Conservation (phyloP, 2,329 filamentous ascomycete genomes). For the Pseudopyrenochaeta lycopersici region DNA sequence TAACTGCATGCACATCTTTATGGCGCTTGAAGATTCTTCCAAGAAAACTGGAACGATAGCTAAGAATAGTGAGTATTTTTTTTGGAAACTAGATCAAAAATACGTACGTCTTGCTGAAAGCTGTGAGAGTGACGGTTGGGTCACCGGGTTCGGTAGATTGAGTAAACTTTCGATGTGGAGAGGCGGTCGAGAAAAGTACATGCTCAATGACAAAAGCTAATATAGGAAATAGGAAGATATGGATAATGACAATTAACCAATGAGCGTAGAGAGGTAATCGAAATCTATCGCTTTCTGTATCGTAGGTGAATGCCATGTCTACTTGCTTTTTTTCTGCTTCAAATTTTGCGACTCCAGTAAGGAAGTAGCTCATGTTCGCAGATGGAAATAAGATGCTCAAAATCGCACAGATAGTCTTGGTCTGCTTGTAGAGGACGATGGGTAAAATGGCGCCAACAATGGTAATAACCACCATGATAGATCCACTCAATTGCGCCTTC, state of each 20-base stretch:
- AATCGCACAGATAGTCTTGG: constrained; percentile 5
- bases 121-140: constrained; percentile 52
- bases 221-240: constrained; percentile 30
- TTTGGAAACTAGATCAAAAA: not conserved
- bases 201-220: constrained; percentile 32
- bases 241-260: constrained; percentile 29
- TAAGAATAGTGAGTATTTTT: not conserved
- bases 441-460: constrained; percentile 31
- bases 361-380: constrained; percentile 36
- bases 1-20: constrained; percentile 30
- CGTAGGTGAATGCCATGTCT: constrained; percentile 17
- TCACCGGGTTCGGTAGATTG: constrained; percentile 5
- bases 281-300: constrained; percentile 7
- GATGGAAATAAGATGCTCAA: constrained; percentile 33
- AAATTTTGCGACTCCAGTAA: constrained; percentile 30
- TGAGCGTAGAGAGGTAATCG: constrained; percentile 30
- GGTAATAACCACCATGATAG: constrained; percentile 31
- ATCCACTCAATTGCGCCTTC: constrained; percentile 35
- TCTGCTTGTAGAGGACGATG: constrained; percentile 25
- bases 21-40: constrained; percentile 25
- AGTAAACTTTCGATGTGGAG: constrained; percentile 45
- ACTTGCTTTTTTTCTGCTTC: constrained; percentile 18
- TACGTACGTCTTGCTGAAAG: constrained; percentile 32
- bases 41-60: constrained; percentile 25
- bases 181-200: constrained; percentile 29